Evolutionary conservation across 1,139 yeast genomes (phyloP).

Genomic region (Yamadazyma siamensis): DNA sequence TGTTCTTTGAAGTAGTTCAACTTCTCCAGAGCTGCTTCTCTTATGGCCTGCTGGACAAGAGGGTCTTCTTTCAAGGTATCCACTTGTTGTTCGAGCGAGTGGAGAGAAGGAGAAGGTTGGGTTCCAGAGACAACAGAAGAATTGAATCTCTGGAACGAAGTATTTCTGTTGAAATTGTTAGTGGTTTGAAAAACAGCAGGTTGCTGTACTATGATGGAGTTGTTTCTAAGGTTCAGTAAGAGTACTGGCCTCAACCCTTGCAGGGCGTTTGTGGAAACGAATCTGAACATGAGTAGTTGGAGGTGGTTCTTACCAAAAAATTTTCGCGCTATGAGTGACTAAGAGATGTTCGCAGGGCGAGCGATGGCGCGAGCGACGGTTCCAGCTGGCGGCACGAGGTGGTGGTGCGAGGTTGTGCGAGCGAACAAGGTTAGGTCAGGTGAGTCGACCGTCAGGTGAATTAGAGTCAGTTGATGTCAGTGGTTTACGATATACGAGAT

Average conservation of each 20-base stretch:
- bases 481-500: no score
- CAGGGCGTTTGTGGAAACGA: conserved; percentile 35
- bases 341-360: no score
- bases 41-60: conserved; percentile 18
- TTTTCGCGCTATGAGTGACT: no score
- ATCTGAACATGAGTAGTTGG: conserved; percentile 49
- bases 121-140: conserved; percentile 10
- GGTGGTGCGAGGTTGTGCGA: no score
- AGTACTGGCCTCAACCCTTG: conserved; percentile 38
- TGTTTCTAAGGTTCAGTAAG: conserved; percentile 37
- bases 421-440: no score
- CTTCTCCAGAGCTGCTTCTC: conserved; percentile 20
- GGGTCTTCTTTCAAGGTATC: conserved; percentile 22
- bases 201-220: conserved; percentile 19
- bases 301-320: no score
- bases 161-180: conserved; percentile 5
- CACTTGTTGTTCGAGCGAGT: conserved; percentile 12
- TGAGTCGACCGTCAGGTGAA: no score
- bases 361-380: no score
- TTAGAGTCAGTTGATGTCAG: no score
- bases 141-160: conserved; percentile 16
- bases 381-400: no score
- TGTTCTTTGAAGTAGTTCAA: conserved; percentile 26
- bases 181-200: conserved; percentile 2
- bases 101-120: conserved; percentile 12